These are phyloP conservation scores for Oxyria digyna DNA, from an alignment of 148 eudicot species.

Conservation along the genomic window DNA sequence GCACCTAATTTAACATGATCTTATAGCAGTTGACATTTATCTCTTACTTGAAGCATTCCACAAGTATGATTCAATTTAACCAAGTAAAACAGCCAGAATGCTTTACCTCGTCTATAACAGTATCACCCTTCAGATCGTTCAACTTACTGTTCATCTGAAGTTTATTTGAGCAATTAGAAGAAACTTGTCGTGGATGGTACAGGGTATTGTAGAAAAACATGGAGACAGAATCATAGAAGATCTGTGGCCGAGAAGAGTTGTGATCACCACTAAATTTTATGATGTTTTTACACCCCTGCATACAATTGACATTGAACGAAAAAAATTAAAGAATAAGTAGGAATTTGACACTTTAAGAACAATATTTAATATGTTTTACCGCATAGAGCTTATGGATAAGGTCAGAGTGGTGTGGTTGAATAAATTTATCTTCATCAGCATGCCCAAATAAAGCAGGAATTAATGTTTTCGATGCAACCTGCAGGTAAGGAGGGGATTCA, in stretches of 20 bases:
- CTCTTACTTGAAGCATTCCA: neutral
- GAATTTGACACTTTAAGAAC: neutral
- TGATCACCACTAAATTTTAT: conserved; percentile 92
- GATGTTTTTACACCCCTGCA: conserved; percentile 86
- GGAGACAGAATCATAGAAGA: conserved; percentile 72
- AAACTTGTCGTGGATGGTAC: conserved; percentile 45
- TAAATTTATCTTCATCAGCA: conserved; percentile 77
- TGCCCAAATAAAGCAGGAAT: conserved; percentile 90
- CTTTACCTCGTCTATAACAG: conserved; percentile 62
- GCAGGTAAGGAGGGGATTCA: conserved; percentile 11
- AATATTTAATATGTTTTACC: conserved; percentile 22
- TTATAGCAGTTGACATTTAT: neutral
- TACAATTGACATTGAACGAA: conserved; percentile 4
- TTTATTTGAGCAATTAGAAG: conserved; percentile 41
- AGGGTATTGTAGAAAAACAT: conserved; percentile 72
- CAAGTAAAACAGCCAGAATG: neutral
- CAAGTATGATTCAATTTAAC: neutral
- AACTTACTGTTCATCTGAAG: conserved; percentile 43
- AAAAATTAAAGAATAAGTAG: neutral
- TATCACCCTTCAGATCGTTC: conserved; percentile 36
- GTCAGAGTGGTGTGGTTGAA: conserved; percentile 71
- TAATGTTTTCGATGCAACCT: conserved; percentile 69
- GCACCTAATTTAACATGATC: neutral
- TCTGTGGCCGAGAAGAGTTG: conserved; percentile 85
- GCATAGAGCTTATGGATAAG: conserved; percentile 51